A percentile compares a stretch with the other conserved stretches of the same genome.
Evolutionary conservation across 768 basidiomycete genomes (phyloP).

Genomic region (Trametes maxima): DNA sequence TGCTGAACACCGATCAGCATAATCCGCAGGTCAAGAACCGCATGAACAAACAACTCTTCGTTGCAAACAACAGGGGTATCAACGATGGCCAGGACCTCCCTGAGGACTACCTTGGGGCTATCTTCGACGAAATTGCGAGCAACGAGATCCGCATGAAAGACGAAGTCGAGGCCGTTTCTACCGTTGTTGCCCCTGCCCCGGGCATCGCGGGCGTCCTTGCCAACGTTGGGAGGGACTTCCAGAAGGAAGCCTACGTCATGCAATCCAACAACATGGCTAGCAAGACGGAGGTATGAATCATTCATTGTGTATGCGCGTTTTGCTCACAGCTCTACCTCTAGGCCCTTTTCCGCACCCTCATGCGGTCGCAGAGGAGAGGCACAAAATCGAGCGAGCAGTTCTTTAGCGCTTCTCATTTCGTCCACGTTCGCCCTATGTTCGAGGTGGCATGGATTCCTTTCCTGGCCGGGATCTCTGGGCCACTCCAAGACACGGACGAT

Average conservation of each 20-base stretch:
- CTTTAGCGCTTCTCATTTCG: slow-evolving; percentile 94
- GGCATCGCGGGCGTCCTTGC: slow-evolving; percentile 84
- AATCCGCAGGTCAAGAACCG: slow-evolving; percentile 92
- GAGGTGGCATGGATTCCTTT: slow-evolving; percentile 99
- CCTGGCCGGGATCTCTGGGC: slow-evolving; percentile 91
- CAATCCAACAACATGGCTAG: slow-evolving; percentile 96
- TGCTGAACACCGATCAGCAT: slow-evolving; percentile 98
- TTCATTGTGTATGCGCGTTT: not conserved
- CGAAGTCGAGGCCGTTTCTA: slow-evolving; percentile 71
- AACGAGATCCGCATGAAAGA: slow-evolving; percentile 99
- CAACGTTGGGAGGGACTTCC: slow-evolving; percentile 90
- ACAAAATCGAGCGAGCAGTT: slow-evolving; percentile 82
- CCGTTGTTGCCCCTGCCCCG: slow-evolving; percentile 49
- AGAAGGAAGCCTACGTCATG: slow-evolving; percentile 93
- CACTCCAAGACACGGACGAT: slow-evolving; percentile 94
- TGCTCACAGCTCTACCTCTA: slow-evolving; percentile 30
- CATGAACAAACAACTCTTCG: slow-evolving; percentile 91
- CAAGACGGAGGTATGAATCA: slow-evolving; percentile 80
- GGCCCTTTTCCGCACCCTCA: slow-evolving; percentile 92
- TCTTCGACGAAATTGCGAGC: slow-evolving; percentile 87
- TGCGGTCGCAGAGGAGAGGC: slow-evolving; percentile 87
- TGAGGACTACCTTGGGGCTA: slow-evolving; percentile 74
- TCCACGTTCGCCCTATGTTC: slow-evolving; percentile 98
- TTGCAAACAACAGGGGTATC: slow-evolving; percentile 95
- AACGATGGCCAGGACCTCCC: slow-evolving; percentile 90